Base-by-base conservation (phyloP, 1,139 yeast species). In the Kluyveromyces marxianus region DNA sequence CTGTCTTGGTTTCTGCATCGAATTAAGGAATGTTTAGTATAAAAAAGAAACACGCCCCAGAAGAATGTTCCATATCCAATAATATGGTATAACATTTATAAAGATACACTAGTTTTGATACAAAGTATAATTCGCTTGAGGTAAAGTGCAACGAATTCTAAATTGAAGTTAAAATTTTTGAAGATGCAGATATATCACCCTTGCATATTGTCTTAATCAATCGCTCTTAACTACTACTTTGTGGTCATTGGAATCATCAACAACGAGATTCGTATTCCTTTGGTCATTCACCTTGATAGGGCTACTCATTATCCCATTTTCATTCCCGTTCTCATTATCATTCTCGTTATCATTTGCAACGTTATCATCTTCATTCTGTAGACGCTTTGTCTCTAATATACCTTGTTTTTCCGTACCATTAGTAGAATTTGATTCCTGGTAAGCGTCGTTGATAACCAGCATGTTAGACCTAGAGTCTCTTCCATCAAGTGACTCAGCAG, bases 271-370 rank as follows among this genome's bases (percentile, higher is more conserved):
- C 21, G 21, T 14, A 10, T 33, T 34, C 35, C 42, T 32, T 21
- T 40, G 34, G 29, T 35, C 43, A 21, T 33, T 34, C 5, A 28
- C 34, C 30, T 35, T 27, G 31, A 35, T 40, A 6, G 43, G 43
- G 24, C 43, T 40, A 38, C 43, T 40, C 43, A 40, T 40, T n/a
- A 40, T 40, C 26, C 39, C 14, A 14, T 14, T 34, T 10, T 28
- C 41, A 29, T 37, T 27, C 6, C 24, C 28, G 7, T 24, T 10
- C 5, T 35, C 25, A 7, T 35, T 27, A 35, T 35, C 28, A 4
- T 24, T 14, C 38, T 10, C 38, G n/a, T 35, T 35, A 24, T 7
- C 26, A 35, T 35, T 35, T n/a, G 7, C n/a, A 33, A n/a, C 21
- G 35, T 33, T 30, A 14, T 14, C 21, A 14, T 14, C 21, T 14